Percentiles rank a stretch among this genome's conserved stretches.
phyloP scores from a whole-genome alignment of 1,284 basidiomycete species.

The Ceratobasidium sp. region DNA sequence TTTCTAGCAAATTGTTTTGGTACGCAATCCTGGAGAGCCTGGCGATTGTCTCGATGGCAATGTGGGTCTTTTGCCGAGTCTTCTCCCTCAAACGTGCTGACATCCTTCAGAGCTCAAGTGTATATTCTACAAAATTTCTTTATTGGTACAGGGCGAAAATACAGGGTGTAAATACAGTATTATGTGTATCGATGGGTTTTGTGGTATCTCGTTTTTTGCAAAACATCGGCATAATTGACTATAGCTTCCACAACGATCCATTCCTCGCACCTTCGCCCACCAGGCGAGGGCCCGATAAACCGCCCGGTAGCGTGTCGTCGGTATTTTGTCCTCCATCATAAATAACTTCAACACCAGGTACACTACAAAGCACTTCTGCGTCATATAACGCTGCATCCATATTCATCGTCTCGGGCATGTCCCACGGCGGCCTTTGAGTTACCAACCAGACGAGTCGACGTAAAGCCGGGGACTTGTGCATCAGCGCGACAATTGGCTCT shows the following conservation, averaged over 20 bases:
- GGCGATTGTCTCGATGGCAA: slow-evolving; percentile 82
- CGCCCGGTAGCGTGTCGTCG: slow-evolving; percentile 34
- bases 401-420: slow-evolving; percentile 15
- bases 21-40: slow-evolving; percentile 83
- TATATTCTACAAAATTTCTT: slow-evolving; percentile 94
- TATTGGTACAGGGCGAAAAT: slow-evolving; percentile 83
- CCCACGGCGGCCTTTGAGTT: slow-evolving; percentile 32
- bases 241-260: slow-evolving; percentile 35
- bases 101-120: slow-evolving; percentile 74
- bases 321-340: background rate
- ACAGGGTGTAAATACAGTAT: slow-evolving; percentile 71
- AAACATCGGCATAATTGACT: background rate
- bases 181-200: slow-evolving; percentile 17
- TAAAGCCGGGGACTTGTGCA: slow-evolving; percentile 6
- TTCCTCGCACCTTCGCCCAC: slow-evolving; percentile 25
- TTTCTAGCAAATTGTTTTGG: slow-evolving; percentile 84
- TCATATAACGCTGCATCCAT: background rate
- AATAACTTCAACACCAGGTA: slow-evolving; percentile 38
- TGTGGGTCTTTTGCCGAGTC: slow-evolving; percentile 62
- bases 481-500: slow-evolving; percentile 19
- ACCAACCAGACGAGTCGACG: slow-evolving; percentile 34
- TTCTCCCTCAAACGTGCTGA: slow-evolving; percentile 45
- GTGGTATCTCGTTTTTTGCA: slow-evolving; percentile 23
- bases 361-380: slow-evolving; percentile 22
- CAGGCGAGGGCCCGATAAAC: slow-evolving; percentile 21